These are phyloP conservation scores for Apiotrichum siamense DNA, from an alignment of 1,284 basidiomycete species.

Conservation along the genomic window DNA sequence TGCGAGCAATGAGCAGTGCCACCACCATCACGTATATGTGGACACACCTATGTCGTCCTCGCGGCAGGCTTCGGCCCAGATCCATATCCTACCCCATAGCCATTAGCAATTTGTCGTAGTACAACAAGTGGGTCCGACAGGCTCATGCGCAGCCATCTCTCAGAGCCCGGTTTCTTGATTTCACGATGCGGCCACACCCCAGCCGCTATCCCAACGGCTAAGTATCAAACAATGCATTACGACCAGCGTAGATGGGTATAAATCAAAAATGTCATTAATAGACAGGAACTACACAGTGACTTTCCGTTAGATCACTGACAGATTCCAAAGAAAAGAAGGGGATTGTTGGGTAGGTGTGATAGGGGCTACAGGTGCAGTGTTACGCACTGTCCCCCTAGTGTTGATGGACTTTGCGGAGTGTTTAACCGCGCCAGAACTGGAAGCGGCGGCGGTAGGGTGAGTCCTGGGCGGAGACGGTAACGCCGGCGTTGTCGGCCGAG, in stretches of 20 bases:
- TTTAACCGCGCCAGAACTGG: constrained; percentile 13
- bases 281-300: background rate
- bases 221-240: constrained; percentile 1
- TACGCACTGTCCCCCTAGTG: too few relatives aligned
- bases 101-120: too few relatives aligned
- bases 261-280: constrained; percentile 1
- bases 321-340: background rate
- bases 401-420: too few relatives aligned
- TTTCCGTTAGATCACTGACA: too few relatives aligned
- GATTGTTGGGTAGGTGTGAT: background rate
- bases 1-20: too few relatives aligned
- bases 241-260: constrained; percentile 2
- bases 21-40: too few relatives aligned
- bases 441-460: constrained; percentile 5
- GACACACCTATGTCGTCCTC: too few relatives aligned
- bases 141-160: constrained; percentile 26
- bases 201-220: too few relatives aligned
- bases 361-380: background rate
- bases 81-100: too few relatives aligned
- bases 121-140: background rate
- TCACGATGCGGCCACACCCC: too few relatives aligned
- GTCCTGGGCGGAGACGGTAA: background rate
- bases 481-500: background rate
- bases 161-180: too few relatives aligned
- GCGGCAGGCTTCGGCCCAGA: too few relatives aligned